Percentiles rank a stretch among this genome's conserved stretches.
These are phyloP conservation scores for Scutellaria baicalensis DNA, from an alignment of 257 asterid genomes.

Conservation along the genomic window DNA sequence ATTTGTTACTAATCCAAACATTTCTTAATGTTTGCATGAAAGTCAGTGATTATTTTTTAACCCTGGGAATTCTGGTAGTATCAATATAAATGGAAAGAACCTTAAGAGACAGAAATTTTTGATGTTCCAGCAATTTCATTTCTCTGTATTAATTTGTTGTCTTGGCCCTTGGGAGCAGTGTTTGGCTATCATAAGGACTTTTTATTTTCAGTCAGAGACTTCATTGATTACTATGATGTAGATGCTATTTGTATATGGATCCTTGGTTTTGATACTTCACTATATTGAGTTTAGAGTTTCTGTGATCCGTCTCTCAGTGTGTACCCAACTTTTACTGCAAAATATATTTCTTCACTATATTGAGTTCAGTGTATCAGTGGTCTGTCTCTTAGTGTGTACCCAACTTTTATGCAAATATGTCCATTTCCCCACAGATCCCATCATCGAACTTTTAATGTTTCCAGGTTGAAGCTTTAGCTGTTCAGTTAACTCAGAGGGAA, in stretches of 20 bases:
- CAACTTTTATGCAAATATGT: not conserved
- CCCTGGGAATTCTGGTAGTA: not conserved
- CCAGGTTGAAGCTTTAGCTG: slow-evolving; percentile 89
- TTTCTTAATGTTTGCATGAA: not conserved
- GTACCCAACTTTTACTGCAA: not conserved
- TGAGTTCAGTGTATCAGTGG: not conserved
- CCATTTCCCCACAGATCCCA: not conserved
- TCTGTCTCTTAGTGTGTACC: not conserved
- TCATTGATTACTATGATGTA: not conserved
- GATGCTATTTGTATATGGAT: not conserved
- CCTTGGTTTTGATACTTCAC: not conserved
- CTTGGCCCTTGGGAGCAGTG: not conserved
- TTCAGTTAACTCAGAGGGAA: slow-evolving; percentile 81
- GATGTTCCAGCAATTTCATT: not conserved
- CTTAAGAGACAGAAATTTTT: not conserved
- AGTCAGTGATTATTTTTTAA: not conserved
- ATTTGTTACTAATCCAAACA: not conserved
- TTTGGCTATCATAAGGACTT: not conserved
- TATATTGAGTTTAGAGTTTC: not conserved
- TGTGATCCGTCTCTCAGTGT: not conserved
- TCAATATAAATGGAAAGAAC: not conserved
- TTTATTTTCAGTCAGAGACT: not conserved
- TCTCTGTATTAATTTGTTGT: not conserved
- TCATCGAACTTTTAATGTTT: not conserved
- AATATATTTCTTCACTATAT: not conserved